phyloP scores from a whole-genome alignment of 768 basidiomycete genomes.

The Podaxis sp. region DNA sequence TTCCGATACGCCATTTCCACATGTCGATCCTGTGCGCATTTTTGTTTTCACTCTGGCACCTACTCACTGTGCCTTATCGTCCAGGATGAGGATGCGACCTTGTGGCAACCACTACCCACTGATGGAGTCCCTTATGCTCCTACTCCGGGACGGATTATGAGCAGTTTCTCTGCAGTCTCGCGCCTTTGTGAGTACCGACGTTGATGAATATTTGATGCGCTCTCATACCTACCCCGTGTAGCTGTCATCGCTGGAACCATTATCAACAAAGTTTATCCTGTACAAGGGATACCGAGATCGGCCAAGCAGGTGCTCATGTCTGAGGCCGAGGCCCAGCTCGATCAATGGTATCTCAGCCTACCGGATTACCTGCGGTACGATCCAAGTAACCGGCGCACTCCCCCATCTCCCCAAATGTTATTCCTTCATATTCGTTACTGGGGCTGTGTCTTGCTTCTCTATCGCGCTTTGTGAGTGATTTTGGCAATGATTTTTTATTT shows the following conservation, averaged over 20 bases:
- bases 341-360: slow-evolving; percentile 73
- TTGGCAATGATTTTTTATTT: neutral
- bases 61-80: slow-evolving; percentile 13
- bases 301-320: slow-evolving; percentile 50
- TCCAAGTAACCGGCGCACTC: slow-evolving; percentile 47
- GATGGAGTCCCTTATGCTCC: slow-evolving; percentile 44
- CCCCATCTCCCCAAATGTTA: slow-evolving; percentile 65
- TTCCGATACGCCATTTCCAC: slow-evolving; percentile 66
- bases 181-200: slow-evolving; percentile 49
- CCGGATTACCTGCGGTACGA: slow-evolving; percentile 66
- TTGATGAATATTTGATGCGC: neutral
- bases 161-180: slow-evolving; percentile 55
- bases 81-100: slow-evolving; percentile 59
- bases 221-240: slow-evolving; percentile 25
- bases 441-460: slow-evolving; percentile 69
- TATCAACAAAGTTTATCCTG: slow-evolving; percentile 68
- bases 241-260: slow-evolving; percentile 69
- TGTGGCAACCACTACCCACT: slow-evolving; percentile 51
- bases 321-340: slow-evolving; percentile 62
- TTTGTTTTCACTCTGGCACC: neutral
- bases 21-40: slow-evolving; percentile 48
- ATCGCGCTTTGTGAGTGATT: slow-evolving; percentile 74
- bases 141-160: slow-evolving; percentile 48
- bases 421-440: slow-evolving; percentile 76
- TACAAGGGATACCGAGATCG: slow-evolving; percentile 46